phyloP scores from a whole-genome alignment of 2,329 filamentous ascomycete species.

The Colletotrichum sp. region DNA sequence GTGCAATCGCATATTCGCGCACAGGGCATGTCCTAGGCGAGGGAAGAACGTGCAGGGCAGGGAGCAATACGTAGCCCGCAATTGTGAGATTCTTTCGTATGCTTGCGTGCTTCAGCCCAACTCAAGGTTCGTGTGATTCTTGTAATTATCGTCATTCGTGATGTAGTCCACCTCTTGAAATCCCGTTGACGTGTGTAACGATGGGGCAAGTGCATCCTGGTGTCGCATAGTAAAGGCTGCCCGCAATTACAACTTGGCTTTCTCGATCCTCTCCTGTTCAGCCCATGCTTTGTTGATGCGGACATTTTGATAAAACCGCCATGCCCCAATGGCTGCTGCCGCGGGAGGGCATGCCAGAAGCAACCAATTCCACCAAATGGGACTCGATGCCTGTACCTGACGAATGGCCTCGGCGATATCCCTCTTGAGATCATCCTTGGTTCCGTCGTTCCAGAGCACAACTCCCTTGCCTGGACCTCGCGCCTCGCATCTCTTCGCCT shows the following conservation, averaged over 20 bases:
- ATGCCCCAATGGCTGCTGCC: constrained; percentile 70
- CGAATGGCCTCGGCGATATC: constrained; percentile 72
- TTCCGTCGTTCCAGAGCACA: constrained; percentile 90
- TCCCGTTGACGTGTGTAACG: neutral
- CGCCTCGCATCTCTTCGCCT: constrained; percentile 76
- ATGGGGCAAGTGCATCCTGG: neutral
- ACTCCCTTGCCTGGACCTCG: constrained; percentile 70
- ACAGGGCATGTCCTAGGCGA: neutral
- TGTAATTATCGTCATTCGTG: neutral
- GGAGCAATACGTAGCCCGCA: neutral
- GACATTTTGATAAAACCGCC: constrained; percentile 76
- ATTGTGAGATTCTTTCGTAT: neutral
- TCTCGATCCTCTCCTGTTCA: constrained; percentile 54
- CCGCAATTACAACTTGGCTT: constrained; percentile 41
- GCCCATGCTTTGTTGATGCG: constrained; percentile 76
- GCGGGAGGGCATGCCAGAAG: constrained; percentile 75
- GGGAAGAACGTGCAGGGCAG: neutral
- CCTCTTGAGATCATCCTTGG: constrained; percentile 69
- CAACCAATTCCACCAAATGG: constrained; percentile 84
- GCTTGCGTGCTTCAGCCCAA: neutral
- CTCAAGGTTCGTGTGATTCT: neutral
- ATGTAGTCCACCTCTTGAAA: neutral
- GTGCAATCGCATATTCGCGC: neutral
- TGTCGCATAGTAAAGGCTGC: neutral
- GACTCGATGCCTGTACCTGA: constrained; percentile 67